phyloP scores from a whole-genome alignment of 352 stramenopile genomes.

The Nothophytophthora sp. region DNA sequence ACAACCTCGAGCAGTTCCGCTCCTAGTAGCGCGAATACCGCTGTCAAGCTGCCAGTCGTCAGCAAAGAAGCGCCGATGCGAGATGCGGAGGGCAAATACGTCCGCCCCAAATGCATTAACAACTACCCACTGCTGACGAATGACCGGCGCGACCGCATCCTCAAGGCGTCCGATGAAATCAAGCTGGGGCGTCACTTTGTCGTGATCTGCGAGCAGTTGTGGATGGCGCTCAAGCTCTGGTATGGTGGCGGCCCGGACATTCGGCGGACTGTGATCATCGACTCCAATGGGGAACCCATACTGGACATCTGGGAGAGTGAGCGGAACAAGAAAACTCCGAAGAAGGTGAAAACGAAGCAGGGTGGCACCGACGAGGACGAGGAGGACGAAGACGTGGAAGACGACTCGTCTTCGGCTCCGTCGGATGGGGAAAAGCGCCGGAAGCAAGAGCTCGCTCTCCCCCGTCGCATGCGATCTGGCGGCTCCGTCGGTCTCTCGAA shows the following conservation, averaged over 20 bases:
- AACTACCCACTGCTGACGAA: constrained; percentile 77
- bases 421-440: constrained; percentile 60
- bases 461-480: constrained; percentile 73
- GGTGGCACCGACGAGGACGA: constrained; percentile 32
- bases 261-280: constrained; percentile 77
- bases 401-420: constrained; percentile 34
- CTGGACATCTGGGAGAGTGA: constrained; percentile 83
- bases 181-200: constrained; percentile 84
- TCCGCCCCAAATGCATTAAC: constrained; percentile 83
- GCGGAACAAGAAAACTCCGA: constrained; percentile 49
- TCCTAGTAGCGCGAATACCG: too few species aligned
- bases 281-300: constrained; percentile 53
- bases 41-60: too few species aligned
- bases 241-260: constrained; percentile 91
- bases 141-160: constrained; percentile 67
- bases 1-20: constrained; percentile 4
- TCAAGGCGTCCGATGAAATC: constrained; percentile 76
- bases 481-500: constrained; percentile 86
- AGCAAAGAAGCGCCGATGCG: constrained; percentile 72
- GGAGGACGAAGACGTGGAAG: constrained; percentile 37
- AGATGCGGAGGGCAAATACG: constrained; percentile 78
- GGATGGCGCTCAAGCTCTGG: constrained; percentile 91
- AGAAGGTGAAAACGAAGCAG: constrained; percentile 39
- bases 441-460: constrained; percentile 60
- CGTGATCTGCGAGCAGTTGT: constrained; percentile 87